phyloP scores from a whole-genome alignment of 208 protist genomes.

The Acanthamoeba sp. region DNA sequence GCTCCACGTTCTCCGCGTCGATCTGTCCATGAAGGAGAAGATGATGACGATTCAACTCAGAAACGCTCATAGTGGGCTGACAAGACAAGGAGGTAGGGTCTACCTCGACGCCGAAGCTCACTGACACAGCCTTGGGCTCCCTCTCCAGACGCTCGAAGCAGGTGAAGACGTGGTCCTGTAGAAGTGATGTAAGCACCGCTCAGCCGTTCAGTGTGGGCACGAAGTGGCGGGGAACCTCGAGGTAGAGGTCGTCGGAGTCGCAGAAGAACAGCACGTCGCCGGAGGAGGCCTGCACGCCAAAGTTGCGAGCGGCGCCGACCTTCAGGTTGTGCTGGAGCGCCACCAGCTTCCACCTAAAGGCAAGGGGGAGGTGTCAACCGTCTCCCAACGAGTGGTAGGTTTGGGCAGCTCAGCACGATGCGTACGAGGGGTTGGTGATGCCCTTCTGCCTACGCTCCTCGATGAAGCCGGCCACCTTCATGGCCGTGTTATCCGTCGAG shows the following conservation, averaged over 20 bases:
- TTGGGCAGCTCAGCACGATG: too few relatives aligned
- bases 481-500: constrained; percentile 14
- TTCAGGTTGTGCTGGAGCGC: neutral
- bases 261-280: constrained; percentile 52
- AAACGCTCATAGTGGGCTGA: too few relatives aligned
- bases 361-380: too few relatives aligned
- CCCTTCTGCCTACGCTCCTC: neutral
- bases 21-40: neutral
- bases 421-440: neutral
- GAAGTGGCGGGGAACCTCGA: neutral
- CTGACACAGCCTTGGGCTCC: neutral
- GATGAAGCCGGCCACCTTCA: constrained; percentile 42
- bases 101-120: neutral
- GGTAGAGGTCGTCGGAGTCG: constrained; percentile 46
- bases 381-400: too few relatives aligned
- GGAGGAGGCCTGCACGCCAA: constrained; percentile 14
- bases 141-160: neutral
- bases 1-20: neutral
- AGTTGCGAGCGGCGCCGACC: constrained; percentile 20
- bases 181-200: neutral
- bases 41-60: too few relatives aligned
- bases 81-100: too few relatives aligned
- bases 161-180: constrained; percentile 11
- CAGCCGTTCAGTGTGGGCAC: too few relatives aligned
- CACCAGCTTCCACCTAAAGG: constrained; percentile 1